phyloP scores from a whole-genome alignment of 306 rosid species.

The Leucaena leucocephala region DNA sequence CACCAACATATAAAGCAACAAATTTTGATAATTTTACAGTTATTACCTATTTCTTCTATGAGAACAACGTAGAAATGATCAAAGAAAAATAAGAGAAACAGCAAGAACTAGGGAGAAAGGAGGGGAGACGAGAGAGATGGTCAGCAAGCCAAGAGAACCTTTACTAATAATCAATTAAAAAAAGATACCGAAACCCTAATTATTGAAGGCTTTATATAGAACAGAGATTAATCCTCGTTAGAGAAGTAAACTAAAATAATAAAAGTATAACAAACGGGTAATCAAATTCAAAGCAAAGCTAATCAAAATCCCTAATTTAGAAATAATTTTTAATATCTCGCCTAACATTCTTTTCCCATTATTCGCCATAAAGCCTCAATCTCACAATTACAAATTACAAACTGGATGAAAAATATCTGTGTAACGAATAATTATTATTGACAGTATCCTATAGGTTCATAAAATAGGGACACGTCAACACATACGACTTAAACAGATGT shows the following conservation, averaged over 20 bases:
- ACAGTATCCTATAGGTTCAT: neutral
- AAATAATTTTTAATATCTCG: neutral
- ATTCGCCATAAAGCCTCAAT: neutral
- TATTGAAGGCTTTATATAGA: neutral
- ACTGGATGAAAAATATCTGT: conserved; percentile 29
- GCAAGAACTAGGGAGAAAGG: neutral
- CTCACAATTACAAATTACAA: conserved; percentile 11
- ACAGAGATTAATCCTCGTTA: neutral
- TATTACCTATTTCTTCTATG: neutral
- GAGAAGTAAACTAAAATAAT: neutral
- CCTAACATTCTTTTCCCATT: neutral
- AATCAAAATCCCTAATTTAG: neutral
- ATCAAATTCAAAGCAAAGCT: neutral
- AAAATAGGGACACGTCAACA: neutral
- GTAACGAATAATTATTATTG: neutral
- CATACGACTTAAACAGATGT: neutral
- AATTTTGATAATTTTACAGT: neutral
- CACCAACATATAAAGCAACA: neutral
- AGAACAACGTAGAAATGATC: neutral
- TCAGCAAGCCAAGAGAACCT: neutral
- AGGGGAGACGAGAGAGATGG: neutral
- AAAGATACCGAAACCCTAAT: neutral
- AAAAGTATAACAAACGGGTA: neutral
- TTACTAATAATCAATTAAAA: neutral
- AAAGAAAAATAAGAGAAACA: neutral